These are phyloP conservation scores for Amanita inopinata DNA, from an alignment of 768 basidiomycete species.

Conservation along the genomic window DNA sequence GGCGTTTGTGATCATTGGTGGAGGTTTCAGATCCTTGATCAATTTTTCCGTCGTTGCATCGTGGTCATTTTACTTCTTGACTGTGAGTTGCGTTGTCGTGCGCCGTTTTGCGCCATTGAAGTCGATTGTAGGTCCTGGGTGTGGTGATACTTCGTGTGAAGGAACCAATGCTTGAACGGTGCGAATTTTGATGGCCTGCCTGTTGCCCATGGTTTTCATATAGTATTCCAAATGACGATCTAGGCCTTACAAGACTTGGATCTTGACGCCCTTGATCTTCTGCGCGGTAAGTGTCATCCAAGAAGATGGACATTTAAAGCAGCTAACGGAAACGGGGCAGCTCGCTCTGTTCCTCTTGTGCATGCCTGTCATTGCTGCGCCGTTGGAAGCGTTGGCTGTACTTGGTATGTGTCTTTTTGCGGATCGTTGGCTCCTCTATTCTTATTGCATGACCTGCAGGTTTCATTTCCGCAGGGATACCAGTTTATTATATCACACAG, in stretches of 20 bases:
- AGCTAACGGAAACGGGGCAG: slow-evolving; percentile 23
- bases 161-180: slow-evolving; percentile 84
- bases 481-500: slow-evolving; percentile 75
- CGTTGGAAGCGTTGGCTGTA: slow-evolving; percentile 78
- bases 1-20: slow-evolving; percentile 74
- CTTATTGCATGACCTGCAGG: slow-evolving; percentile 28
- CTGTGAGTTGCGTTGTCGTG: slow-evolving; percentile 34
- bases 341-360: slow-evolving; percentile 84
- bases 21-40: slow-evolving; percentile 80
- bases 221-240: not conserved
- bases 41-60: slow-evolving; percentile 85
- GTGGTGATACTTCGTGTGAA: slow-evolving; percentile 81
- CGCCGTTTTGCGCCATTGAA: not conserved
- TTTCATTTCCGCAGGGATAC: slow-evolving; percentile 72
- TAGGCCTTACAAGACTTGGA: slow-evolving; percentile 90
- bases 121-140: slow-evolving; percentile 58
- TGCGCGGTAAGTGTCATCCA: slow-evolving; percentile 52
- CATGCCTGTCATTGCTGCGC: slow-evolving; percentile 93
- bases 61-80: slow-evolving; percentile 84
- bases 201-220: too few species aligned
- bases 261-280: slow-evolving; percentile 82
- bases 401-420: slow-evolving; percentile 44
- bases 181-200: slow-evolving; percentile 10
- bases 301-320: not conserved
- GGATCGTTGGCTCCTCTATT: slow-evolving; percentile 4